Percentiles rank a stretch among this genome's conserved stretches.
These are phyloP conservation scores for Lathyrus tuberosus DNA, from an alignment of 306 rosid species.

Conservation along the genomic window DNA sequence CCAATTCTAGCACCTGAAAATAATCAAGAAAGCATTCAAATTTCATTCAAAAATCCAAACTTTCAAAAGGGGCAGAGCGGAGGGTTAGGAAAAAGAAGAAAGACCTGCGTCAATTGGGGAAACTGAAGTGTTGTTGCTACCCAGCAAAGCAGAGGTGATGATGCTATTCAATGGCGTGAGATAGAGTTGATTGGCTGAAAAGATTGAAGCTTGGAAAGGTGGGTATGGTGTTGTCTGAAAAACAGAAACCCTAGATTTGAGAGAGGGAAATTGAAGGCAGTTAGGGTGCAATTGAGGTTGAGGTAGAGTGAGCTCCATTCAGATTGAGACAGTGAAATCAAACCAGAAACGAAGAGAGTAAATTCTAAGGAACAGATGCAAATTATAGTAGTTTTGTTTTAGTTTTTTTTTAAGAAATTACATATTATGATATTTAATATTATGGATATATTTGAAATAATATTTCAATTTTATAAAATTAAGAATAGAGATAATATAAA, in stretches of 20 bases:
- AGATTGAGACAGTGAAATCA: slow-evolving; percentile 12
- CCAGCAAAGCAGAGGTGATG: slow-evolving; percentile 50
- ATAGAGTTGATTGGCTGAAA: slow-evolving; percentile 37
- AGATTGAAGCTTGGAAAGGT: slow-evolving; percentile 36
- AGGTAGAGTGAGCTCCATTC: slow-evolving; percentile 56
- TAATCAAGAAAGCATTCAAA: slow-evolving; percentile 18
- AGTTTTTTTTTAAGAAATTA: no score
- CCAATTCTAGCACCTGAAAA: slow-evolving; percentile 75
- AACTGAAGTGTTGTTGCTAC: slow-evolving; percentile 41
- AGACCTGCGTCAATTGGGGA: slow-evolving; percentile 57
- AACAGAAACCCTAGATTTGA: slow-evolving; percentile 50
- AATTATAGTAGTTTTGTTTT: not conserved
- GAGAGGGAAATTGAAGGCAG: slow-evolving; percentile 46
- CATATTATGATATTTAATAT: no score
- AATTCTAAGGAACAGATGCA: not conserved
- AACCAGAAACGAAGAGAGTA: not conserved
- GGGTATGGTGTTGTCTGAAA: slow-evolving; percentile 32
- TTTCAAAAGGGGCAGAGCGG: not conserved
- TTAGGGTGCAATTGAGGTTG: slow-evolving; percentile 45
- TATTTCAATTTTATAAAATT: no score
- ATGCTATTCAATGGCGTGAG: slow-evolving; percentile 41
- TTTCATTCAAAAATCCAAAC: slow-evolving; percentile 8
- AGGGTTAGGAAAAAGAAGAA: not conserved
- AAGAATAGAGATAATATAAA: no score
- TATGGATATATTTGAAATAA: no score